A percentile compares a stretch with the other conserved stretches of the same genome.
Evolutionary conservation across 495 filamentous ascomycete genomes (phyloP).

Genomic region (Podospora pseudoanserina): DNA sequence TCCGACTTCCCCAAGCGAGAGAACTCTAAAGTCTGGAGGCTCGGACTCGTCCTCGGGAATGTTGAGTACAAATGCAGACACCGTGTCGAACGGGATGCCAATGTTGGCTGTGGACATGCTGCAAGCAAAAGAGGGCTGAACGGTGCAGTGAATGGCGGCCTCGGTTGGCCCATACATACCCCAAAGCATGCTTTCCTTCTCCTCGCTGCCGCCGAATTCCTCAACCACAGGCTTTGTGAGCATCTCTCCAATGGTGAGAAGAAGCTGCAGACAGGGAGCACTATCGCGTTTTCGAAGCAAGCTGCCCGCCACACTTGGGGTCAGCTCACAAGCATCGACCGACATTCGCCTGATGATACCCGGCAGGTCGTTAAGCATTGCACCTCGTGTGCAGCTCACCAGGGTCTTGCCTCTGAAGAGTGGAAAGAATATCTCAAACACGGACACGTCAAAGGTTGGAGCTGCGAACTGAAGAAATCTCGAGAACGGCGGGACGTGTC

Average conservation of each 20-base stretch:
- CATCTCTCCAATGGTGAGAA: conserved; percentile 88
- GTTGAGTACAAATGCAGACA: conserved; percentile 66
- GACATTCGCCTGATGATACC: conserved; percentile 57
- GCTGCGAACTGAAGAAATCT: conserved; percentile 85
- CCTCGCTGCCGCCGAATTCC: conserved; percentile 60
- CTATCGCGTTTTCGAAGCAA: conserved; percentile 57
- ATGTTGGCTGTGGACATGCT: conserved; percentile 60
- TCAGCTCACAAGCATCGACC: conserved; percentile 79
- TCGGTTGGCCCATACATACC: conserved; percentile 90
- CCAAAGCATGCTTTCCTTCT: conserved; percentile 55
- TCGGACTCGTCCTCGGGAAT: conserved; percentile 26
- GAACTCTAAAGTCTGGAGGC: conserved; percentile 40
- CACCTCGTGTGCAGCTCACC: conserved; percentile 58
- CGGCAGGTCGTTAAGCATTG: conserved; percentile 68
- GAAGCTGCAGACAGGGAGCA: conserved; percentile 58
- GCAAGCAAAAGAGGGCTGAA: conserved; percentile 35
- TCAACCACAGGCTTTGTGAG: conserved; percentile 65
- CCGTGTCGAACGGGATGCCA: conserved; percentile 68
- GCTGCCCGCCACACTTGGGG: conserved; percentile 72
- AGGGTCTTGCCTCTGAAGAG: conserved; percentile 66
- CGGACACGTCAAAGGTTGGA: conserved; percentile 82
- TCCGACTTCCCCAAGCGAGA: conserved; percentile 65
- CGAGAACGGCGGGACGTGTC: conserved; percentile 64
- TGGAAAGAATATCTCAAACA: conserved; percentile 87
- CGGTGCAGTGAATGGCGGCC: conserved; percentile 67